Conservation (phyloP, 2,329 filamentous ascomycete genomes). For the Penicillium sp. region DNA sequence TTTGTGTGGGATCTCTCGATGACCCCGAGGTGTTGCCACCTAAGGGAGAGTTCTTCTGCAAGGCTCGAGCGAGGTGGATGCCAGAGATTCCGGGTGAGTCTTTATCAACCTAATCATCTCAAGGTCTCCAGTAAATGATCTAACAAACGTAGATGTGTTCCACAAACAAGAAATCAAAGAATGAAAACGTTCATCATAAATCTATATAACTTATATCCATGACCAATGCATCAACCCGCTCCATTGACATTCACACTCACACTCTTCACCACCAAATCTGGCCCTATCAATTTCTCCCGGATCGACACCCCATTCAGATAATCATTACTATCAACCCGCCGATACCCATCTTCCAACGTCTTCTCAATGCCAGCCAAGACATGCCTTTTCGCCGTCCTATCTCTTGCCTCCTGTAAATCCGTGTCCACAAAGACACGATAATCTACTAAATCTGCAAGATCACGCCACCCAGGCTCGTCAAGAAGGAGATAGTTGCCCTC, state of each 20-base stretch:
- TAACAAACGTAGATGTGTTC: constrained; percentile 47
- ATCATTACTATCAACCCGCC: constrained; percentile 49
- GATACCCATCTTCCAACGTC: constrained; percentile 43
- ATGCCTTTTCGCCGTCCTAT: constrained; percentile 50
- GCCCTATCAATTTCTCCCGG: constrained; percentile 33
- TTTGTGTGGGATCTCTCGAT: constrained; percentile 59
- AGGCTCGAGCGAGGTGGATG: constrained; percentile 57
- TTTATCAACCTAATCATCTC: background rate
- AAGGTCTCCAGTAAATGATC: background rate
- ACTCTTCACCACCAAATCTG: constrained; percentile 39
- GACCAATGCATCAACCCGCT: background rate
- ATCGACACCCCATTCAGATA: constrained; percentile 44
- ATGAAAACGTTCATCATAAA: constrained; percentile 25
- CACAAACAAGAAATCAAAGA: constrained; percentile 56
- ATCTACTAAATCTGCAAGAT: constrained; percentile 46
- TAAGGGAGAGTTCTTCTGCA: constrained; percentile 64
- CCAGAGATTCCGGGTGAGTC: constrained; percentile 54
- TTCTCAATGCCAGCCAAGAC: constrained; percentile 50
- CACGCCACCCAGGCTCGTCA: constrained; percentile 39
- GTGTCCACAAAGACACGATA: constrained; percentile 52
- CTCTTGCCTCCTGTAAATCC: constrained; percentile 43
- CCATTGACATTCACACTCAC: constrained; percentile 11
- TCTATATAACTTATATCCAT: background rate
- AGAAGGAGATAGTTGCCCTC: constrained; percentile 37
- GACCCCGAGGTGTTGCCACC: constrained; percentile 57